Evolutionary conservation across 2,329 filamentous ascomycete species (phyloP), one percentile per base, ranked within the genome.

Genomic region (Passalora sequoiae): DNA sequence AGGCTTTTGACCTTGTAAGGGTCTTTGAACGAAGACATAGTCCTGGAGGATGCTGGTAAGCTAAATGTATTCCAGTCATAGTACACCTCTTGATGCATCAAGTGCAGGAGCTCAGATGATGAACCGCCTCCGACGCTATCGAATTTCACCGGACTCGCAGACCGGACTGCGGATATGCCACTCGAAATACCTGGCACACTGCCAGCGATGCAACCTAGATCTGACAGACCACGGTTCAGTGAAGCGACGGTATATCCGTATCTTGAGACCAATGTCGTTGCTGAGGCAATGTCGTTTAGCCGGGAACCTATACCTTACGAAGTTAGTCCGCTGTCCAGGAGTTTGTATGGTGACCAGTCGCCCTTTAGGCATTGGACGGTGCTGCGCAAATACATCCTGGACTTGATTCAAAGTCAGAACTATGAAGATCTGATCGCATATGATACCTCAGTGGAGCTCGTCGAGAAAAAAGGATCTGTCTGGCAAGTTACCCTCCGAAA

Each of bases 221-320:
- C 64, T 9, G 46, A 58, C 1, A 68, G 70, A 44, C 68, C 72
- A 13, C 73, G 77, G 2, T 80, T 75, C 54, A 62, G 68, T 9
- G 77, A 81, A 46, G 77, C 78, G 0, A 75, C 76, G 0, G 69
- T 83, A 13, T 83, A 83, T 51, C 76, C 77, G 0, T 73, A 75
- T 15, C 64, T 84, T n/a, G 77, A 84, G 56, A 84, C 79, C 2
- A 84, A 84, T 50, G 75, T 84, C 31, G 73, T 77, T 49, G 67
- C 68, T 4, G 56, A 71, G 2, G 68, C 77, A 0, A 84, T 84
- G 81, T 68, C 72, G 12, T 84, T 77, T 59, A 74, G 71, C 0
- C 69, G 77, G 47, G 77, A 81, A 41, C 66, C 69, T 0, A 76
- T 81, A 10, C 71, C 77, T 0, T 57, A 60, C 0, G 60, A 68